Base-by-base conservation (phyloP, 225 moss, liverwort and hornwort genomes). In the Polytrichum formosum region DNA sequence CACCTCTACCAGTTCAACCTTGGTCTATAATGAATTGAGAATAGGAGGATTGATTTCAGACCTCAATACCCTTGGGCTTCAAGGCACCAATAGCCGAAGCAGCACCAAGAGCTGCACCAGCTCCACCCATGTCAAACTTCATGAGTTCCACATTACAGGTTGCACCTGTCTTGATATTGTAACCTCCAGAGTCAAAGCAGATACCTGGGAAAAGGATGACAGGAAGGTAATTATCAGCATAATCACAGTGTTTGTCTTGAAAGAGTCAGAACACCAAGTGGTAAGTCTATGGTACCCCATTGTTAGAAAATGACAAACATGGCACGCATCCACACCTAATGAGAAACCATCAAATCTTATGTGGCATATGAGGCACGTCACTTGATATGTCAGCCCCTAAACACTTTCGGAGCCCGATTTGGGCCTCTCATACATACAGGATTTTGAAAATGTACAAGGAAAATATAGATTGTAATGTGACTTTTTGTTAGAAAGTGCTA, bases 1-100 rank as follows among this genome's bases (percentile, higher is more conserved):
- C 9, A 46, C 46, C 46, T 16, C 13, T 16, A 67, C 7, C 28
- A 22, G n/a, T 61, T 61, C 26, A 4, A 21, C 61, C 61, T 21
- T 37, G 13, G 13, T 46, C 46, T 46, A 13, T 46, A 46, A 2
- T 46, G 46, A 13, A 37, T 37, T 10, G 10, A 37, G 37, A 70
- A 26, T 18, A 67, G 21, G 13, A 33, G 5, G 25, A 46, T 46
- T 46, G 46, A 2, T 46, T 46, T 16, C 31, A 56, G 71, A 82
- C 88, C 85, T 88, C 84, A 68, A 88, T 78, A 21, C 88, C 84
- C 64, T 82, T 88, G n/a, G 88, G 88, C 70, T 88, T 88, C 29
- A 88, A 74, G 35, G 85, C 85, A 58, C 85, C 88, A 31, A 88
- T 85, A 37, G 82, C 88, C 0, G 88, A 84, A 69, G 88, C 88